Conservation (phyloP, 1,139 yeast genomes). For the Schwanniomyces etchellsii region DNA sequence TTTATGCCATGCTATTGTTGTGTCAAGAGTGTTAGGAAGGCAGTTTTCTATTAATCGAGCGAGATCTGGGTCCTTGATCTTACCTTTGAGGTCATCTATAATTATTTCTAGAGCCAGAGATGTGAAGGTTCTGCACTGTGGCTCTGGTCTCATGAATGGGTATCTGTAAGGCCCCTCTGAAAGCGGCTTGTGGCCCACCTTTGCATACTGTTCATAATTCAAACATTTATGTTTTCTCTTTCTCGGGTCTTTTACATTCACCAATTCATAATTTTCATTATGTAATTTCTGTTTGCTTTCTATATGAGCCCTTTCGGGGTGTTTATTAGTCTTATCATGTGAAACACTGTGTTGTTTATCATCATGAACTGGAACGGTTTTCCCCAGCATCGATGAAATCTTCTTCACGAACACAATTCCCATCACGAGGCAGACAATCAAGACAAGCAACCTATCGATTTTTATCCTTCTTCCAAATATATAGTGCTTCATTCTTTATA, state of each 20-base stretch:
- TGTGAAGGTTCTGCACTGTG: constrained; percentile 65
- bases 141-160: constrained; percentile 74
- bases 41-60: constrained; percentile 76
- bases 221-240: constrained; percentile 22
- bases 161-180: constrained; percentile 43
- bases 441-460: too few relatives aligned
- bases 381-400: too few relatives aligned
- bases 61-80: constrained; percentile 57
- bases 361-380: too few relatives aligned
- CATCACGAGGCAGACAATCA: too few relatives aligned
- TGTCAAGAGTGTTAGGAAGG: constrained; percentile 83
- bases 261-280: too few relatives aligned
- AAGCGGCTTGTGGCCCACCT: constrained; percentile 42
- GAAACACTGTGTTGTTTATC: too few relatives aligned
- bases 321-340: too few relatives aligned
- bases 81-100: constrained; percentile 45
- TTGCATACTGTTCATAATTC: constrained; percentile 37
- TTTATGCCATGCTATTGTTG: constrained; percentile 74
- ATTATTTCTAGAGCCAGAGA: constrained; percentile 61
- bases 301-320: constrained; percentile 11
- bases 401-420: too few relatives aligned
- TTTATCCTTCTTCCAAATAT: too few relatives aligned
- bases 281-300: constrained; percentile 18
- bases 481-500: too few relatives aligned
- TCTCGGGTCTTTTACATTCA: too few relatives aligned